A percentile compares a stretch with the other conserved stretches of the same genome.
Conservation (phyloP, 495 filamentous ascomycete genomes). For the Neurospora discreta region DNA sequence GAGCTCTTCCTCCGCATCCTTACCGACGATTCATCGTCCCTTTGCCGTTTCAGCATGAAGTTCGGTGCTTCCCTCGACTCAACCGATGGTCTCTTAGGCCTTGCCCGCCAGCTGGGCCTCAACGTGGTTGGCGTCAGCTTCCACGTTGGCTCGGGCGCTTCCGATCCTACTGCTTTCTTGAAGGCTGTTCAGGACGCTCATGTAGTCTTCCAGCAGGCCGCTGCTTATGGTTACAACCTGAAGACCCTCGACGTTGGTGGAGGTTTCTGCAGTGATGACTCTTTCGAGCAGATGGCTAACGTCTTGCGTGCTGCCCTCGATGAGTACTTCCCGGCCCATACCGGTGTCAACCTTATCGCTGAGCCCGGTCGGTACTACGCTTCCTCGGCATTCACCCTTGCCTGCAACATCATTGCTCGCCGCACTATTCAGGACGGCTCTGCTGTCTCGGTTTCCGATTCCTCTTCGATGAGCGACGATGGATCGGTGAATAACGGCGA, state of each 20-base stretch:
- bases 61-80: constrained; percentile 85
- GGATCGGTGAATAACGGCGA: constrained; percentile 29
- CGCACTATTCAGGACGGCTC: constrained; percentile 54
- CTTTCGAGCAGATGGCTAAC: constrained; percentile 80
- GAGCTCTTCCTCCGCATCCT: constrained; percentile 88
- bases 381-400: constrained; percentile 81
- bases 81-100: constrained; percentile 61
- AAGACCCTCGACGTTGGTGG: constrained; percentile 90
- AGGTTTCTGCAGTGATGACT: constrained; percentile 69
- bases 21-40: constrained; percentile 88
- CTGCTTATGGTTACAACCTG: constrained; percentile 62
- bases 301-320: constrained; percentile 74
- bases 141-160: constrained; percentile 92
- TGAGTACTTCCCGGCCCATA: constrained; percentile 68
- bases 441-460: constrained; percentile 22
- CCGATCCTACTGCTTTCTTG: constrained; percentile 75
- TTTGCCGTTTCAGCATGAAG: constrained; percentile 92
- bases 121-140: constrained; percentile 96
- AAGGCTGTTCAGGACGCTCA: constrained; percentile 87
- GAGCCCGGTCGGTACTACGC: constrained; percentile 97
- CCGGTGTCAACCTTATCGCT: constrained; percentile 70
- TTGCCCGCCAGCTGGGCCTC: constrained; percentile 80
- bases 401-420: constrained; percentile 90
- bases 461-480: constrained; percentile 16
- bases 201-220: constrained; percentile 79